Conservation (phyloP, 2,329 filamentous ascomycete genomes). For the Knoxdaviesia capensis region DNA sequence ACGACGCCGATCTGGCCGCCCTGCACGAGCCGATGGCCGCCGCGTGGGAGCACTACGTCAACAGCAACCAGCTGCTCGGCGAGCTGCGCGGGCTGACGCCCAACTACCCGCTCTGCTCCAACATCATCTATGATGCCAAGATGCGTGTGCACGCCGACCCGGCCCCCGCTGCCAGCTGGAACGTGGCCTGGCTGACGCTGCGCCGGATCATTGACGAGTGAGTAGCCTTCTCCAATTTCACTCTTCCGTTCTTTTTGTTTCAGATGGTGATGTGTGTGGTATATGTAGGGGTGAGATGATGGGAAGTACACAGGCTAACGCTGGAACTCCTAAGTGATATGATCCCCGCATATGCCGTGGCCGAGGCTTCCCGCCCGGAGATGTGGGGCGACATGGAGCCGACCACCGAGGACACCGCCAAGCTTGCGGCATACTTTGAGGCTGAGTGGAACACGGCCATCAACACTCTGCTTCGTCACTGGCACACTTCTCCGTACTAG, state of each 20-base stretch:
- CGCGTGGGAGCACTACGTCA: conserved; percentile 54
- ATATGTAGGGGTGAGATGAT: not conserved
- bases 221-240: conserved; percentile 11
- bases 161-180: conserved; percentile 51
- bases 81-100: conserved; percentile 49
- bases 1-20: conserved; percentile 36
- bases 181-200: conserved; percentile 53
- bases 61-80: conserved; percentile 45
- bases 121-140: conserved; percentile 45
- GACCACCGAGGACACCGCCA: conserved; percentile 29
- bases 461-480: conserved; percentile 46
- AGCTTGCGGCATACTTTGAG: conserved; percentile 41
- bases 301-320: not conserved
- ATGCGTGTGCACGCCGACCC: conserved; percentile 42
- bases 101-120: conserved; percentile 46
- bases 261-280: too few relatives aligned
- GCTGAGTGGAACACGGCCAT: conserved; percentile 48
- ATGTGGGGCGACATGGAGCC: conserved; percentile 51
- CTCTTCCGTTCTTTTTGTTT: not conserved
- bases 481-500: conserved; percentile 31
- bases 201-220: conserved; percentile 45
- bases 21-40: conserved; percentile 45
- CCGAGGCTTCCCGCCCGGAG: conserved; percentile 38
- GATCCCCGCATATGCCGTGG: conserved; percentile 36
- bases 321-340: conserved; percentile 24